Evolutionary conservation across 805 yeast species (phyloP).

Genomic region (Candida stauntonica): DNA sequence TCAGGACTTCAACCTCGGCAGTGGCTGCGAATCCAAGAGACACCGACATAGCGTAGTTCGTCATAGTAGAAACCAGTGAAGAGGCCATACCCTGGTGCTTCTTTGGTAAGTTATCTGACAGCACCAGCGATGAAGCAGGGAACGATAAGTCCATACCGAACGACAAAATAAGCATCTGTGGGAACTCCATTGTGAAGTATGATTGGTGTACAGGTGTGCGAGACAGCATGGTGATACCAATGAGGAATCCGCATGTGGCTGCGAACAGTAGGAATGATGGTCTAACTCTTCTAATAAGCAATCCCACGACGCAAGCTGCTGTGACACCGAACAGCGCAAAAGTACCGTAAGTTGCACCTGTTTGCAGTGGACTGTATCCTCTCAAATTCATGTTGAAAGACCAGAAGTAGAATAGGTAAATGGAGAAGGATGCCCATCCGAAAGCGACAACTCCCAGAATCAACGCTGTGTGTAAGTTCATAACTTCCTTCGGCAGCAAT

Average conservation of each 20-base stretch:
- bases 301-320: slow-evolving; percentile 52
- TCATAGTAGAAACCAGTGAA: slow-evolving; percentile 63
- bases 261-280: slow-evolving; percentile 47
- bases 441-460: slow-evolving; percentile 47
- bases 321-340: slow-evolving; percentile 47
- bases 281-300: slow-evolving; percentile 40
- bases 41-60: slow-evolving; percentile 68
- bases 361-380: slow-evolving; percentile 40
- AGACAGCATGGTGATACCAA: slow-evolving; percentile 50
- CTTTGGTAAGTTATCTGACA: slow-evolving; percentile 55
- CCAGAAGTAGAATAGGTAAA: slow-evolving; percentile 65
- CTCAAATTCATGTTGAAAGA: slow-evolving; percentile 47
- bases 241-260: slow-evolving; percentile 49
- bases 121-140: slow-evolving; percentile 65
- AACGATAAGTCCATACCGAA: slow-evolving; percentile 80
- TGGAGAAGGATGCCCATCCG: slow-evolving; percentile 80
- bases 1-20: slow-evolving; percentile 43
- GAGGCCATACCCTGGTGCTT: slow-evolving; percentile 78
- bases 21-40: slow-evolving; percentile 70
- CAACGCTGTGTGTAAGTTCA: slow-evolving; percentile 41
- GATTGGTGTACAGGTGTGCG: slow-evolving; percentile 55
- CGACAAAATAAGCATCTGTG: slow-evolving; percentile 49
- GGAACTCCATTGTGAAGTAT: slow-evolving; percentile 55
- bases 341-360: slow-evolving; percentile 44
- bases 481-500: slow-evolving; percentile 46